A percentile compares a stretch with the other conserved stretches of the same genome.
These are phyloP conservation scores for Aciculosporium take DNA, from an alignment of 2,329 filamentous ascomycete species.

Conservation along the genomic window DNA sequence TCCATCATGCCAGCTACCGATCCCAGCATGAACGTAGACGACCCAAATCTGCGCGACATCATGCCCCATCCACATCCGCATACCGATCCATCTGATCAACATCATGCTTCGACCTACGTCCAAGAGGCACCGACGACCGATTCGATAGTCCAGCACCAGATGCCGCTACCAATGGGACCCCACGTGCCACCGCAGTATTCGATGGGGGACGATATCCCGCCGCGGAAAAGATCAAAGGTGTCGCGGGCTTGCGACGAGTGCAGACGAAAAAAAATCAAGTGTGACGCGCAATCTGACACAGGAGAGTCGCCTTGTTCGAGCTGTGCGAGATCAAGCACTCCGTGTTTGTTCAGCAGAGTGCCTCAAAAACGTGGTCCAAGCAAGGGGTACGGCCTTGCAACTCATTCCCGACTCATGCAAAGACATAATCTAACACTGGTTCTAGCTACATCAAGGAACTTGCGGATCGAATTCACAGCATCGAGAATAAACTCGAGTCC, in stretches of 20 bases:
- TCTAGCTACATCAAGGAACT: slow-evolving; percentile 78
- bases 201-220: slow-evolving; percentile 45
- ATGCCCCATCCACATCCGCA: slow-evolving; percentile 30
- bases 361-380: slow-evolving; percentile 81
- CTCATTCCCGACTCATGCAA: background rate
- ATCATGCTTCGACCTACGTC: slow-evolving; percentile 22
- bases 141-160: slow-evolving; percentile 21
- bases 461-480: slow-evolving; percentile 66
- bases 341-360: slow-evolving; percentile 72
- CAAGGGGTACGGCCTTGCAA: slow-evolving; percentile 47
- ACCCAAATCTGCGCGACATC: slow-evolving; percentile 28
- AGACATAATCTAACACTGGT: slow-evolving; percentile 6
- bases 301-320: slow-evolving; percentile 66
- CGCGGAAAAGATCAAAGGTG: slow-evolving; percentile 70
- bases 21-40: slow-evolving; percentile 28
- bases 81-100: slow-evolving; percentile 21
- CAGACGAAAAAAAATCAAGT: slow-evolving; percentile 78
- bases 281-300: slow-evolving; percentile 64
- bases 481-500: slow-evolving; percentile 61
- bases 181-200: slow-evolving; percentile 24
- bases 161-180: slow-evolving; percentile 23
- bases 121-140: slow-evolving; percentile 24
- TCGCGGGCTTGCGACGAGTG: slow-evolving; percentile 84
- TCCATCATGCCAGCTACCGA: slow-evolving; percentile 36
- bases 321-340: slow-evolving; percentile 61